phyloP scores from a whole-genome alignment of 1,284 basidiomycete genomes.

The Tilletia walkeri region DNA sequence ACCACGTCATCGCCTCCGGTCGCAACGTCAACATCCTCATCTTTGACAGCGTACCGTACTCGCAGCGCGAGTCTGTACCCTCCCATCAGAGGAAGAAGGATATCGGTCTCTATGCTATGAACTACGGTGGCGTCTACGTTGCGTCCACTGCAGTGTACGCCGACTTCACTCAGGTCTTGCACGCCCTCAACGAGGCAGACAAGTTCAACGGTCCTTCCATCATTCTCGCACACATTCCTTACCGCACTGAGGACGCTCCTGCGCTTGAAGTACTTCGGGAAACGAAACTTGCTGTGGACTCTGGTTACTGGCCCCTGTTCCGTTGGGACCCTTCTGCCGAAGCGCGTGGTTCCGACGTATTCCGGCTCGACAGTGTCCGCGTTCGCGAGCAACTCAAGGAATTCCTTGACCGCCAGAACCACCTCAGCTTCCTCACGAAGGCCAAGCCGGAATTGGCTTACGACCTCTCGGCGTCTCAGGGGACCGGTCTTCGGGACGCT shows the following conservation, averaged over 20 bases:
- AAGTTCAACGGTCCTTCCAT: constrained; percentile 84
- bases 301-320: constrained; percentile 97
- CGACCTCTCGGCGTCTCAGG: constrained; percentile 80
- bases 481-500: constrained; percentile 77
- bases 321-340: constrained; percentile 87
- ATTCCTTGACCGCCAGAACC: constrained; percentile 95
- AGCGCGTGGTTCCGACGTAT: constrained; percentile 72
- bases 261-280: constrained; percentile 89
- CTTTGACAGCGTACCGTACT: constrained; percentile 88
- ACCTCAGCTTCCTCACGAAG: constrained; percentile 84
- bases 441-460: constrained; percentile 73
- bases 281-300: constrained; percentile 93
- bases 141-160: constrained; percentile 93
- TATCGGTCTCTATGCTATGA: constrained; percentile 78
- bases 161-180: constrained; percentile 90
- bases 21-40: constrained; percentile 93
- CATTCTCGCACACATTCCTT: constrained; percentile 91
- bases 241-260: constrained; percentile 67
- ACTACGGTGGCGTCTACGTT: constrained; percentile 94
- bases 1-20: constrained; percentile 86
- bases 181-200: constrained; percentile 88
- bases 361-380: constrained; percentile 86
- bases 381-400: constrained; percentile 91
- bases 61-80: constrained; percentile 61
- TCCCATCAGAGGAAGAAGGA: constrained; percentile 55